Conservation (phyloP, 805 yeast species). For the Yamadazyma sp. region DNA sequence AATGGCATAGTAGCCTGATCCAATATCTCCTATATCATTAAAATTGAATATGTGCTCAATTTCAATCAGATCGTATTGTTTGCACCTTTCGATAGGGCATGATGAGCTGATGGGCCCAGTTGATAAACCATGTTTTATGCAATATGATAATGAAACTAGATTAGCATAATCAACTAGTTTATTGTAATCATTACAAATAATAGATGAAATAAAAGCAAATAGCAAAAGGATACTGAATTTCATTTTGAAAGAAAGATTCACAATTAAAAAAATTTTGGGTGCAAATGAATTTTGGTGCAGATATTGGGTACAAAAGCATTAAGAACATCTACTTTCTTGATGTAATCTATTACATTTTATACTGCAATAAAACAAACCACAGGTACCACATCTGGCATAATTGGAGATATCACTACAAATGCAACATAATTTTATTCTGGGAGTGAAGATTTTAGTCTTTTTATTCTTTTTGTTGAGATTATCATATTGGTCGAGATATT, state of each 20-base stretch:
- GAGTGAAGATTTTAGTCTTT: slow-evolving; percentile 19
- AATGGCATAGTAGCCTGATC: slow-evolving; percentile 53
- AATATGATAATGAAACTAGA: slow-evolving; percentile 36
- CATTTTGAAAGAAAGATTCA: not conserved
- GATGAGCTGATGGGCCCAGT: slow-evolving; percentile 19
- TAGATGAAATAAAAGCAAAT: not conserved
- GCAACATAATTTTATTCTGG: slow-evolving; percentile 37
- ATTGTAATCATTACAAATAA: slow-evolving; percentile 9
- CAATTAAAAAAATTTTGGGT: too few species aligned
- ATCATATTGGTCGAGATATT: slow-evolving; percentile 36
- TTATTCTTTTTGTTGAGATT: slow-evolving; percentile 16
- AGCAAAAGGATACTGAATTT: not conserved
- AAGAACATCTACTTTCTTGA: slow-evolving; percentile 39
- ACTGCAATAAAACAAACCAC: slow-evolving; percentile 41
- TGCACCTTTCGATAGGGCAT: slow-evolving; percentile 27
- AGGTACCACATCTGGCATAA: slow-evolving; percentile 36
- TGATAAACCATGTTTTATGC: slow-evolving; percentile 28
- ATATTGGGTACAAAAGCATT: slow-evolving; percentile 1
- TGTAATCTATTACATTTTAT: slow-evolving; percentile 39
- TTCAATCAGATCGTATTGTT: slow-evolving; percentile 21
- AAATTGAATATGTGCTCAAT: slow-evolving; percentile 41
- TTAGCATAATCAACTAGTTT: slow-evolving; percentile 31
- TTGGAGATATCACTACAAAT: slow-evolving; percentile 36
- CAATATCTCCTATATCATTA: slow-evolving; percentile 41
- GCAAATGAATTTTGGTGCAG: not conserved